A percentile compares a stretch with the other conserved stretches of the same genome.
Conservation (phyloP, 148 eudicot genomes). For the Nepenthes mirabilis region DNA sequence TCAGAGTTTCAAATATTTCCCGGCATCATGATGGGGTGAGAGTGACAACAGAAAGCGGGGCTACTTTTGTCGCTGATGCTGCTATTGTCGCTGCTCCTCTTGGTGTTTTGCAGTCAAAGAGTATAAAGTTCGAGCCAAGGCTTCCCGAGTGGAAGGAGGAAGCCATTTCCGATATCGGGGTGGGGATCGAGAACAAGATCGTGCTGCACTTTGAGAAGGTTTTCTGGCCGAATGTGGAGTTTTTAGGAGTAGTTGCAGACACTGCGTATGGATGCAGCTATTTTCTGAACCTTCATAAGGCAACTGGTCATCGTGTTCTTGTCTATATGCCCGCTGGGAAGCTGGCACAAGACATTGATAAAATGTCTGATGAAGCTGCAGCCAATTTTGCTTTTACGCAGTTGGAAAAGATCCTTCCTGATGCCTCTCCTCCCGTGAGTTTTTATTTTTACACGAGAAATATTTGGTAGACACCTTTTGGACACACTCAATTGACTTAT, state of each 20-base stretch:
- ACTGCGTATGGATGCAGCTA: conserved; percentile 90
- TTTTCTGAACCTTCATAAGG: conserved; percentile 97
- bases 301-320: conserved; percentile 84
- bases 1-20: conserved; percentile 57
- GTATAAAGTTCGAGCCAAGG: conserved; percentile 77
- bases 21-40: conserved; percentile 72
- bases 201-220: conserved; percentile 82
- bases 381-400: conserved; percentile 84
- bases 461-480: too few relatives aligned
- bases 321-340: conserved; percentile 99
- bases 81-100: conserved; percentile 28
- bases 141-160: conserved; percentile 90
- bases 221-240: conserved; percentile 99
- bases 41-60: conserved; percentile 70
- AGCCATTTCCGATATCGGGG: conserved; percentile 80
- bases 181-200: conserved; percentile 93
- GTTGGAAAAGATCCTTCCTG: conserved; percentile 73
- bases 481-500: too few relatives aligned
- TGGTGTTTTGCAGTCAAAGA: conserved; percentile 71
- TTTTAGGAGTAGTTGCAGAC: conserved; percentile 94
- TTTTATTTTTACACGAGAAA: not conserved
- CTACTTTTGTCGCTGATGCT: conserved; percentile 74
- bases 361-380: conserved; percentile 93
- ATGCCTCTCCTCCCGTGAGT: conserved; percentile 67
- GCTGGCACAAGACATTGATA: conserved; percentile 85